Base-by-base conservation (phyloP, 257 asterid genomes). In the Ilex aquifolium region DNA sequence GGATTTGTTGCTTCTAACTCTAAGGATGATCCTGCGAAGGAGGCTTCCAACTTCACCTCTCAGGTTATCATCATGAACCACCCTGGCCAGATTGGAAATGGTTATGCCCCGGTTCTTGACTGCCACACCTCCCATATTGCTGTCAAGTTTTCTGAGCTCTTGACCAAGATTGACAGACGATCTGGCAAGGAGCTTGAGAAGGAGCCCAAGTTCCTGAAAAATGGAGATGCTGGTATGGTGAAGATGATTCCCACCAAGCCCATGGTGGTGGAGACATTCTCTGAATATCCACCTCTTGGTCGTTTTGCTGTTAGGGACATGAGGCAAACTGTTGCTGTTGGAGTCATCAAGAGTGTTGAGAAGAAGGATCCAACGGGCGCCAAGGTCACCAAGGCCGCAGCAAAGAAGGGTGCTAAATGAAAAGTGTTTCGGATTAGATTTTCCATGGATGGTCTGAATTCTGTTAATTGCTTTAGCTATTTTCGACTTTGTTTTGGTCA, bases 51-150 rank as follows among this genome's bases (percentile, higher is more conserved):
- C 79, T 82, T 82, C 65, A 77, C 83, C 40, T 75, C 88, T 7
- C 88, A 82, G 68, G 85, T 79, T 56, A 84, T 84, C 70, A 84
- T 81, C 79, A 84, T 84, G 91, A 84, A 84, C 79, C 91, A 84
- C 57, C 91, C 91, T 1, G 91, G 91, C 0, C 88, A 84, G 79
- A 84, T 84, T 31, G 88, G 86, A 52, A 78, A 82, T 0, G 88
- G 91, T 12, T 84, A 84, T 71, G 88, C 90, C 2, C 90, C 90
- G 10, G 90, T 81, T 62, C 87, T 81, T 1, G 87, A 84, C 27
- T 81, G 82, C 52, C 87, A 81, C 88, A 84, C 88, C 30, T 84
- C 83, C 44, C 91, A 84, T 77, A 84, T 84, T 65, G 85, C 87
- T 16, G 88, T 79, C 13, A 84, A 84, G 79, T 84, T 84, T 44